phyloP scores from a whole-genome alignment of 768 basidiomycete species.

The Amanita jacksonii region DNA sequence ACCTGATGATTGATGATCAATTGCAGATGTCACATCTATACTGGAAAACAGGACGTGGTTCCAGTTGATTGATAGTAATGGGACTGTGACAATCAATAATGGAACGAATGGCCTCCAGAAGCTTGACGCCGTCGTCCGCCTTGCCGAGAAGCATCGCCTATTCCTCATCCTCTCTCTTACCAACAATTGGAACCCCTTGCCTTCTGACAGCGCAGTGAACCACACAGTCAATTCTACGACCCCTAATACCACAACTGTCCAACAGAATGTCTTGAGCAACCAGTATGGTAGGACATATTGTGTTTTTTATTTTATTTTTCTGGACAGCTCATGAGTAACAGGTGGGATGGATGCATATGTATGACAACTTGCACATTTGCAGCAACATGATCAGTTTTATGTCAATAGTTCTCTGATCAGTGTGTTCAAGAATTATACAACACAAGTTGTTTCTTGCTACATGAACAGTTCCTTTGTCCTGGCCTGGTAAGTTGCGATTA shows the following conservation, averaged over 20 bases:
- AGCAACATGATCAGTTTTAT: conserved; percentile 52
- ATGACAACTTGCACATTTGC: conserved; percentile 32
- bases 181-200: conserved; percentile 49
- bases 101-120: conserved; percentile 56
- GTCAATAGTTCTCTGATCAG: conserved; percentile 36
- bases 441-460: conserved; percentile 46
- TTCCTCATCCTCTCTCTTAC: conserved; percentile 48
- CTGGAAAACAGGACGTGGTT: conserved; percentile 58
- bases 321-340: conserved; percentile 18
- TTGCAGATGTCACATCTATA: conserved; percentile 39
- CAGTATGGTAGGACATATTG: conserved; percentile 44
- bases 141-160: conserved; percentile 45
- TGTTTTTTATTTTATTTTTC: conserved; percentile 2
- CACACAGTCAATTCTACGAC: conserved; percentile 11
- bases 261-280: conserved; percentile 49
- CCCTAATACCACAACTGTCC: conserved; percentile 20
- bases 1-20: background rate
- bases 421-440: conserved; percentile 50
- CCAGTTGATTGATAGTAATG: conserved; percentile 42
- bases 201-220: conserved; percentile 17
- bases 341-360: conserved; percentile 65
- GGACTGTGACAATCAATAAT: conserved; percentile 43
- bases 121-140: conserved; percentile 45
- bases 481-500: conserved; percentile 39
- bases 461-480: conserved; percentile 42